Base-by-base conservation (phyloP, 2,329 filamentous ascomycete species). In the Diaporthe nobilis region DNA sequence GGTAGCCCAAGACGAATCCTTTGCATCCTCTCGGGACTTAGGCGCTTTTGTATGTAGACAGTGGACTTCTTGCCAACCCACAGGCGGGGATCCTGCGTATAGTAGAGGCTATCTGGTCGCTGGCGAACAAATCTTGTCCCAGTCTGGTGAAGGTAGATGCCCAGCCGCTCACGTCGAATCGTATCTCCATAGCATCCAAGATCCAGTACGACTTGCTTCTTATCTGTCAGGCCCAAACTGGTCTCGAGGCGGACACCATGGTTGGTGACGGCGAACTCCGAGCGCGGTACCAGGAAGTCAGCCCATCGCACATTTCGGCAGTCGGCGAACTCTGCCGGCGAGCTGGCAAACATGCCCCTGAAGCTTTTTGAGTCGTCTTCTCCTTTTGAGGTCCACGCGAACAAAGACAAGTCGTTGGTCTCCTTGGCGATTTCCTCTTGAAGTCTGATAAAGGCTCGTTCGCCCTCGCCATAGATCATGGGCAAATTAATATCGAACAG, bases 401-500 rank as follows among this genome's bases (percentile, higher is more conserved):
- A 77, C 15, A 77, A 55, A 1, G 75, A 72, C 49, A 77, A 53
- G 47, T 77, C 75, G 25, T 77, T 74, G 28, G 60, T 74, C 37
- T 68, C 72, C 20, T 79, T 77, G 5, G 75, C 72, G n/a, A 81
- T 81, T 44, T 81, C 80, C 44, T 81, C 77, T 70, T 81, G 79
- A 9, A 81, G 77, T 25, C 80, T 71, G 39, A 71, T 34, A 57
- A 80, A 81, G 5, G 80, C 78, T 39, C 76, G 78, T 5, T 22
- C 22, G 25, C 80, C 79, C 68, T 82, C 81, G 13, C 81, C 80
- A 34, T 81, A 82, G 2, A 82, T 77, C 53, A 82, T 67, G 13
- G 80, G 77, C 78, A 82, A 80, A 22, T 79, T 80, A 9, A 82
- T 74, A 53, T 77, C 76, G 51, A 82, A 81, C 12, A 82, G 68